Percentiles rank a stretch among this genome's conserved stretches.
These are phyloP conservation scores for Annona cherimola DNA, from an alignment of 164 flowering plant genomes.

Conservation along the genomic window DNA sequence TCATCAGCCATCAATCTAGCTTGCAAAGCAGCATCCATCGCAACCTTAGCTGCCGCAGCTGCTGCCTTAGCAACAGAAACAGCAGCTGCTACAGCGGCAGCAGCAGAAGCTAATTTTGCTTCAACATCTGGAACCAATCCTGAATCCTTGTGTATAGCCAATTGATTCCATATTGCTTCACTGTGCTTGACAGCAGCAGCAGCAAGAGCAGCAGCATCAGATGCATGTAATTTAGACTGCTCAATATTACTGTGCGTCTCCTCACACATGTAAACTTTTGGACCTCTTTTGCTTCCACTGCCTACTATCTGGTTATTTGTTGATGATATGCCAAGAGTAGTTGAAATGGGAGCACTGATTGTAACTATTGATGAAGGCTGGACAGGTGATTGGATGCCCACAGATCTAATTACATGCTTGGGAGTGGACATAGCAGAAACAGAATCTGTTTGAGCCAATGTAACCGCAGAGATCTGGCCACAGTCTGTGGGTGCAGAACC, in stretches of 20 bases:
- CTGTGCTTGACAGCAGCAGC: constrained; percentile 62
- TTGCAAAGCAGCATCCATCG: constrained; percentile 86
- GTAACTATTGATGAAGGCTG: constrained; percentile 17
- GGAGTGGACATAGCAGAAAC: constrained; percentile 20
- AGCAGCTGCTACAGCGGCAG: constrained; percentile 81
- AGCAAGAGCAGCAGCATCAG: constrained; percentile 71
- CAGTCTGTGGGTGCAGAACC: constrained; percentile 32
- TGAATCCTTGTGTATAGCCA: constrained; percentile 50
- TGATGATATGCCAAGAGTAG: constrained; percentile 21
- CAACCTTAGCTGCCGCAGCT: constrained; percentile 94
- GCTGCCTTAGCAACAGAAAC: constrained; percentile 99
- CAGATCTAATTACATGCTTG: constrained; percentile 28
- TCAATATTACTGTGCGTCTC: constrained; percentile 49
- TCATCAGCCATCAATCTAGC: constrained; percentile 89
- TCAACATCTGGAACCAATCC: constrained; percentile 54
- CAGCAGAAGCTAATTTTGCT: constrained; percentile 68
- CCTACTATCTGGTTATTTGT: constrained; percentile 23
- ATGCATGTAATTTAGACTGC: constrained; percentile 74
- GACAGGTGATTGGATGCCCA: constrained; percentile 27
- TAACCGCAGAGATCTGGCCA: constrained; percentile 24
- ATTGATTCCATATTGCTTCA: constrained; percentile 61
- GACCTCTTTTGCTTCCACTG: constrained; percentile 20
- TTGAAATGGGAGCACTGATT: constrained; percentile 16
- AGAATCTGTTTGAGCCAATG: constrained; percentile 32
- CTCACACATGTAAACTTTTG: constrained; percentile 36